These are phyloP conservation scores for Stephania cephalantha DNA, from an alignment of 164 flowering plant genomes.

Conservation along the genomic window DNA sequence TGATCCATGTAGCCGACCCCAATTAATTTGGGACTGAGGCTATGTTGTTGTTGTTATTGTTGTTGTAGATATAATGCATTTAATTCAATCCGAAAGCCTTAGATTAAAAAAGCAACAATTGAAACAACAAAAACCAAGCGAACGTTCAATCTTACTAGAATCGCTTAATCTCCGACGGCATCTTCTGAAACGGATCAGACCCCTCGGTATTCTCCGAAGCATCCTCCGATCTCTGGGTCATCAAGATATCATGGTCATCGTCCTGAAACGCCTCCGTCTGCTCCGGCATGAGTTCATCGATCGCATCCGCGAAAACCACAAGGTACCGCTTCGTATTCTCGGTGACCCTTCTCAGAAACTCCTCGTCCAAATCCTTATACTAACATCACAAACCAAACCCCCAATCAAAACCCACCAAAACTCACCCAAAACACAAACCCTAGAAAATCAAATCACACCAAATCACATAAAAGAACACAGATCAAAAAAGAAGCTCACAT, in stretches of 20 bases:
- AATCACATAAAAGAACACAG: neutral
- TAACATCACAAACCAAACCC: constrained; percentile 15
- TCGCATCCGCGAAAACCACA: constrained; percentile 69
- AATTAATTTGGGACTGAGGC: too few species aligned
- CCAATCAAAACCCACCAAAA: neutral
- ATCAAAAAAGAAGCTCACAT: constrained; percentile 30
- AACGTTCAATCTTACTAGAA: constrained; percentile 50
- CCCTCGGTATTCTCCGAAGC: constrained; percentile 56
- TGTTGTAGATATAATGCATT: too few species aligned
- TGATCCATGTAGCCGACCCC: too few species aligned
- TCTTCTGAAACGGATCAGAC: constrained; percentile 62
- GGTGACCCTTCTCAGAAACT: constrained; percentile 59
- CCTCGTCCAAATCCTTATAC: constrained; percentile 90
- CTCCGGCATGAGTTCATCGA: constrained; percentile 86
- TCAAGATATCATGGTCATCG: constrained; percentile 79
- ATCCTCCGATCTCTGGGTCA: constrained; percentile 87
- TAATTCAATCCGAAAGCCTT: neutral
- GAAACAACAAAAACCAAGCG: neutral
- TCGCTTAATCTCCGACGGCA: constrained; percentile 94
- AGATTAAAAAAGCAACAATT: neutral
- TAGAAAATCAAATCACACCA: neutral
- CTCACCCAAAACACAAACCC: neutral
- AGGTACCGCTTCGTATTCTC: constrained; percentile 82
- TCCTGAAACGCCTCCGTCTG: constrained; percentile 78
- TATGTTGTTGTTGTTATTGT: too few species aligned